Evolutionary conservation across 805 yeast genomes (phyloP).

Genomic region (Hanseniaspora meyeri): DNA sequence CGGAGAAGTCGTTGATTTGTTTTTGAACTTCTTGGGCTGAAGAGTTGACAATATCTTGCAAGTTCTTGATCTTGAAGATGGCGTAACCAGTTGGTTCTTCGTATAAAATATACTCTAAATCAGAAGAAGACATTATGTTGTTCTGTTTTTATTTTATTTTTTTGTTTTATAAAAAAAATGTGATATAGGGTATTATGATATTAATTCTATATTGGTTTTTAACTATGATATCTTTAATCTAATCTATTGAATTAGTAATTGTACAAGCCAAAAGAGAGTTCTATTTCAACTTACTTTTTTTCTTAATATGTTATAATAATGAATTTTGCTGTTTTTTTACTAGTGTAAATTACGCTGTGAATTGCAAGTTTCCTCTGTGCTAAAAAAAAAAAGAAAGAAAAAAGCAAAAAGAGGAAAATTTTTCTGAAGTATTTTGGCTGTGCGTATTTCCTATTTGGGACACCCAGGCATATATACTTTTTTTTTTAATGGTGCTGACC

Average conservation of each 20-base stretch:
- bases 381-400: not conserved
- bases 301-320: no score
- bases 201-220: not conserved
- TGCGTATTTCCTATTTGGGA: not conserved
- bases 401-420: not conserved
- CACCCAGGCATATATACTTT: not conserved
- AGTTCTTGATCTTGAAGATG: constrained; percentile 81
- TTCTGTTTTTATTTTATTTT: not conserved
- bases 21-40: constrained; percentile 88
- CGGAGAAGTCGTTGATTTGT: constrained; percentile 71
- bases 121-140: constrained; percentile 37
- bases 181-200: not conserved
- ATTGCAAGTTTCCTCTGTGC: no score
- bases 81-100: constrained; percentile 99
- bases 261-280: not conserved
- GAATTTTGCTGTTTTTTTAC: no score
- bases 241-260: no score
- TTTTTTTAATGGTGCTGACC: not conserved
- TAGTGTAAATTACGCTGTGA: no score
- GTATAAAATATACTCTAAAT: constrained; percentile 79
- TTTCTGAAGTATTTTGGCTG: not conserved
- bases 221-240: no score
- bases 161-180: not conserved
- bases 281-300: no score
- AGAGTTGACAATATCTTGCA: constrained; percentile 88